Evolutionary conservation across 352 stramenopile species (phyloP).

Genomic region (Blastocystis sp.): DNA sequence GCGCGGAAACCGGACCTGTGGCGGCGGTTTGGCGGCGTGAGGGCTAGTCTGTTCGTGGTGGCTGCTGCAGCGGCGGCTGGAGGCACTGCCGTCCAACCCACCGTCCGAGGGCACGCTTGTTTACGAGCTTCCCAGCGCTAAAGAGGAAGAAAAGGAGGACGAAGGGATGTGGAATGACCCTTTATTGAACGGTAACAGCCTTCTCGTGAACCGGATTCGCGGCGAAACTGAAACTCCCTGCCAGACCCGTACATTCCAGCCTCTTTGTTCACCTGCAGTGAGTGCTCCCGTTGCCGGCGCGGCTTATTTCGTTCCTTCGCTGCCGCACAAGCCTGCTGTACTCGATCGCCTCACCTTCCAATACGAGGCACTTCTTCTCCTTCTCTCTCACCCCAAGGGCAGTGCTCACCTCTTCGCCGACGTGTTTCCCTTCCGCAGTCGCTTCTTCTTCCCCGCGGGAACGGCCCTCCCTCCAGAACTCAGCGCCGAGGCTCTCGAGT

Average conservation of each 20-base stretch:
- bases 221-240: too few relatives aligned
- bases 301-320: not conserved
- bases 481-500: not conserved
- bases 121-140: too few relatives aligned
- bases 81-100: not conserved
- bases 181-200: too few relatives aligned
- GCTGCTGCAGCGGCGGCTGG: not conserved
- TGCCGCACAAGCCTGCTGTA: not conserved
- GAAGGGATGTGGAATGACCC: too few relatives aligned
- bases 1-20: not conserved
- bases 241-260: too few relatives aligned
- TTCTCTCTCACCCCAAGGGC: not conserved
- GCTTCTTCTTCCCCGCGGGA: not conserved
- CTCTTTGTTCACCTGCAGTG: too few relatives aligned
- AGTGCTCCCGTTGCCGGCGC: not conserved
- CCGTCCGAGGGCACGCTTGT: too few relatives aligned
- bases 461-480: not conserved
- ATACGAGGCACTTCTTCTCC: not conserved
- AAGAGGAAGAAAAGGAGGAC: too few relatives aligned
- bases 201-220: too few relatives aligned
- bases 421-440: not conserved
- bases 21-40: not conserved
- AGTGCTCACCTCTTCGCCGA: not conserved
- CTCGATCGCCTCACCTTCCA: slow-evolving; percentile 12
- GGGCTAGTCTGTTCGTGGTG: not conserved